These are phyloP conservation scores for Ziziphus jujuba DNA, from an alignment of 306 rosid genomes.

Conservation along the genomic window DNA sequence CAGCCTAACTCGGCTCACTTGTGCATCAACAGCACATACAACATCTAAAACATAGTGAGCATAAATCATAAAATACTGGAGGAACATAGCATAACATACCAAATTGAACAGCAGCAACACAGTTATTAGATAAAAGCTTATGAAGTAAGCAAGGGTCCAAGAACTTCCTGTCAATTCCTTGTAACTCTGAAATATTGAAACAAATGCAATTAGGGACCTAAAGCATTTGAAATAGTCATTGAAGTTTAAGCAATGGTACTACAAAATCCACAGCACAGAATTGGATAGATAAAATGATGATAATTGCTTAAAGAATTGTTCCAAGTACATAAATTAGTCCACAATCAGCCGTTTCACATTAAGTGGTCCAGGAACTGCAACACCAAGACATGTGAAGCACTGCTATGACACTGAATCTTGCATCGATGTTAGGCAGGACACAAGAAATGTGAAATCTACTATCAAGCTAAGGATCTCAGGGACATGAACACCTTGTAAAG, in stretches of 20 bases:
- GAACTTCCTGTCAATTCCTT: conserved; percentile 74
- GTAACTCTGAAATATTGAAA: conserved; percentile 73
- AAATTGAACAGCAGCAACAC: conserved; percentile 85
- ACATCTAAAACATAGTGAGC: neutral
- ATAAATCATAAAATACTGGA: neutral
- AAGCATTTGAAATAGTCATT: neutral
- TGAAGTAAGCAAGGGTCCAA: conserved; percentile 68
- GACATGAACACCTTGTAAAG: too few relatives aligned
- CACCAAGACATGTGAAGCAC: too few relatives aligned
- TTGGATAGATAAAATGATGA: neutral
- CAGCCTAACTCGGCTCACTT: neutral
- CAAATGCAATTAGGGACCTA: conserved; percentile 11
- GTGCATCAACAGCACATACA: neutral
- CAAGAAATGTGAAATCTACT: too few relatives aligned
- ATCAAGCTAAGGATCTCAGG: too few relatives aligned
- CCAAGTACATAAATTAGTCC: too few relatives aligned
- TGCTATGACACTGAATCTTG: too few relatives aligned
- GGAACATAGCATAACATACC: conserved; percentile 47
- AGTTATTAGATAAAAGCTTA: conserved; percentile 85
- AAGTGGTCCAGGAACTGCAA: too few relatives aligned
- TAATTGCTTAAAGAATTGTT: neutral
- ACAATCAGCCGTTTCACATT: too few relatives aligned
- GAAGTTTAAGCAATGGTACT: conserved; percentile 1
- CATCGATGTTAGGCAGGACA: too few relatives aligned
- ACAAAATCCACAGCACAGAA: neutral